These are phyloP conservation scores for Trichophyton equinum DNA, from an alignment of 2,329 filamentous ascomycete genomes.

Conservation along the genomic window DNA sequence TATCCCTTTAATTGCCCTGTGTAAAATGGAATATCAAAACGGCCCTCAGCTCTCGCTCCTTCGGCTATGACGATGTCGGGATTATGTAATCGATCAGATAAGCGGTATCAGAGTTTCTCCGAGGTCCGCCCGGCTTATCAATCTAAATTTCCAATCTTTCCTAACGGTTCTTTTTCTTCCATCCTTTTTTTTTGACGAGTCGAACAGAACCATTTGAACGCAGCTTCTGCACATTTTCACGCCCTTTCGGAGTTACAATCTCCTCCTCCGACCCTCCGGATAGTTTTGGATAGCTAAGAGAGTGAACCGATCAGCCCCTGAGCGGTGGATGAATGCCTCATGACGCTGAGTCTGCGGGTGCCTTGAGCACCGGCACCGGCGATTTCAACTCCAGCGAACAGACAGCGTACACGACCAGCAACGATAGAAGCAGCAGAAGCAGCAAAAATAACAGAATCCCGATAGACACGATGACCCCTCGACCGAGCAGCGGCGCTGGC, in stretches of 20 bases:
- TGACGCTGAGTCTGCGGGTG: neutral
- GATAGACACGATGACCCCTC: neutral
- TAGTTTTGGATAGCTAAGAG: neutral
- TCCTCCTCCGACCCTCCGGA: neutral
- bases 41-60: neutral
- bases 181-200: neutral
- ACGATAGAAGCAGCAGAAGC: neutral
- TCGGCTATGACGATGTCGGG: neutral
- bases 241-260: too few species aligned
- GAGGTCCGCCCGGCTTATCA: neutral
- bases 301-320: neutral
- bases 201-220: neutral
- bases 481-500: neutral
- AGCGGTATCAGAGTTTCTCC: neutral
- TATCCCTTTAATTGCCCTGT: neutral
- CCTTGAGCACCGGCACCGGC: neutral
- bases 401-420: neutral
- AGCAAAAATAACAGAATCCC: neutral
- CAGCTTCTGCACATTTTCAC: too few species aligned
- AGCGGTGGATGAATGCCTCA: neutral
- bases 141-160: neutral
- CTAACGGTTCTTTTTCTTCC: neutral
- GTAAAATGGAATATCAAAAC: too few species aligned
- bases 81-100: neutral
- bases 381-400: too few species aligned